A percentile compares a stretch with the other conserved stretches of the same genome.
These are phyloP conservation scores for Akanthomyces muscarius DNA, from an alignment of 2,329 filamentous ascomycete genomes.

Conservation along the genomic window DNA sequence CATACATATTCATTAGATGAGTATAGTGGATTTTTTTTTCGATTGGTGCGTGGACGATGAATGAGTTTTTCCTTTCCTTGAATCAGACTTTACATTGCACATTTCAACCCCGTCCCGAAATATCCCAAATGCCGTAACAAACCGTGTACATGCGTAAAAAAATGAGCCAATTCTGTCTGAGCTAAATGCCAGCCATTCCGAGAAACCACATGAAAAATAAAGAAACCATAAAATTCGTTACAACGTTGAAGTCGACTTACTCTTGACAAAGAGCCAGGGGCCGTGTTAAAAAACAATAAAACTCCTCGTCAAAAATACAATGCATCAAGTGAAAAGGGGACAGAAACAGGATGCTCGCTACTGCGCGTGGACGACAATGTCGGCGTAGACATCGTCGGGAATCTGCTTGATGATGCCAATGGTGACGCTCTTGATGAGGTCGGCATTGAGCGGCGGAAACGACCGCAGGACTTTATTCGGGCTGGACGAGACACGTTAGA, in stretches of 20 bases:
- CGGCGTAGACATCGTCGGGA: conserved; percentile 82
- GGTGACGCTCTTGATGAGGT: conserved; percentile 78
- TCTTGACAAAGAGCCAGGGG: not conserved
- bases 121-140: not conserved
- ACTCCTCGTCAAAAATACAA: conserved; percentile 6
- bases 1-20: conserved; percentile 8
- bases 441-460: conserved; percentile 78
- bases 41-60: not conserved
- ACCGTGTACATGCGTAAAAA: not conserved
- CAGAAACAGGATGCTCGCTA: conserved; percentile 31
- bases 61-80: not conserved
- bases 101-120: not conserved
- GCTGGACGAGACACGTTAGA: conserved; percentile 52
- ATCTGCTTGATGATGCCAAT: conserved; percentile 86
- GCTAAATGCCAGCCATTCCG: not conserved
- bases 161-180: not conserved
- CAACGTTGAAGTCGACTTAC: not conserved
- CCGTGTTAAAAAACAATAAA: not conserved
- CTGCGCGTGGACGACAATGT: conserved; percentile 83
- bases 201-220: not conserved
- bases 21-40: not conserved
- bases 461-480: conserved; percentile 89
- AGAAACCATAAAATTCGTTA: conserved; percentile 9
- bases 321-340: not conserved
- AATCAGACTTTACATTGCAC: not conserved